These are phyloP conservation scores for Dissophora globulifera DNA, from an alignment of 192 early-diverging fungal species.

Conservation along the genomic window DNA sequence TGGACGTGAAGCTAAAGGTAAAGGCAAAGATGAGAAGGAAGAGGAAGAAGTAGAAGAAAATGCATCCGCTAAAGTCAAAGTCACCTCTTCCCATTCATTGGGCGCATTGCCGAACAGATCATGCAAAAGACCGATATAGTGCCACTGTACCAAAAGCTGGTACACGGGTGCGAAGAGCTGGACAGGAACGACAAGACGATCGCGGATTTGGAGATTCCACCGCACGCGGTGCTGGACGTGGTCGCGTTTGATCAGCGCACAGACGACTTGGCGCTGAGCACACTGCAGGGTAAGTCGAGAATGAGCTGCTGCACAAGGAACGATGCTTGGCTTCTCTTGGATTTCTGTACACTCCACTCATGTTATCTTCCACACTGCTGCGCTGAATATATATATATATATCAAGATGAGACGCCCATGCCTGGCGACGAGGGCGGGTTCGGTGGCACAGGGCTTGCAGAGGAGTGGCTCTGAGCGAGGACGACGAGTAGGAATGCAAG, in stretches of 20 bases:
- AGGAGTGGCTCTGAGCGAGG: conserved; percentile 33
- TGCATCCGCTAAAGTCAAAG: too few species aligned
- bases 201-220: conserved; percentile 30
- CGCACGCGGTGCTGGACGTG: conserved; percentile 26
- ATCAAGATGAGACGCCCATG: background rate
- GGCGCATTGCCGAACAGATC: too few species aligned
- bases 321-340: too few species aligned
- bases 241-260: conserved; percentile 35
- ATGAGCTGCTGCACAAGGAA: too few species aligned
- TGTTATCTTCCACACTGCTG: background rate
- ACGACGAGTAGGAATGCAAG: too few species aligned
- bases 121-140: conserved; percentile 39
- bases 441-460: conserved; percentile 31
- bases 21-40: too few species aligned
- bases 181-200: conserved; percentile 43
- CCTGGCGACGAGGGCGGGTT: conserved; percentile 32
- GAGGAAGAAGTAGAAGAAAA: too few species aligned
- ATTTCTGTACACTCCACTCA: too few species aligned
- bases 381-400: background rate
- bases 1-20: conserved; percentile 47
- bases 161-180: conserved; percentile 22
- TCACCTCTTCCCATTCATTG: too few species aligned
- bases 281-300: conserved; percentile 23
- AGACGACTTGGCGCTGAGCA: conserved; percentile 15
- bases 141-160: conserved; percentile 43